Evolutionary conservation across 2,329 filamentous ascomycete species (phyloP).

Genomic region (Alternaria sp.): DNA sequence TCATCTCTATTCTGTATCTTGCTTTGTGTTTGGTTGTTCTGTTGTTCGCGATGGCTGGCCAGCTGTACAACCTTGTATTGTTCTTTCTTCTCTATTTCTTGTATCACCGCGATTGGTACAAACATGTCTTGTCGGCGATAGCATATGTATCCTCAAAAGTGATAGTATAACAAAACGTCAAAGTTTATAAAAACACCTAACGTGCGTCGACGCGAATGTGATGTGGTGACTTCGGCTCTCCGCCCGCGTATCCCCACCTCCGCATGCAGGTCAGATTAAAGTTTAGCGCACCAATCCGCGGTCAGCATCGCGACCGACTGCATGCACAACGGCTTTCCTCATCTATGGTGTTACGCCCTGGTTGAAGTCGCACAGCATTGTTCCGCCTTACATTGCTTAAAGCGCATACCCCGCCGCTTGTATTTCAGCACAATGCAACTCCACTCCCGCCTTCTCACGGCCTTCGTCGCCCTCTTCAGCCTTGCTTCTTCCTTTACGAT

Average conservation of each 20-base stretch:
- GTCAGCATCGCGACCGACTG: neutral
- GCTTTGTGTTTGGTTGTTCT: neutral
- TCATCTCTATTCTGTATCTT: neutral
- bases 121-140: neutral
- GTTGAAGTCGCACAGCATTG: neutral
- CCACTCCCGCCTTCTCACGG: neutral
- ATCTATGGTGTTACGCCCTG: neutral
- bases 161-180: neutral
- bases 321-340: neutral
- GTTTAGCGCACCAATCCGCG: neutral
- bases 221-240: conserved; percentile 14
- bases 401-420: neutral
- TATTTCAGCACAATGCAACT: neutral
- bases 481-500: neutral
- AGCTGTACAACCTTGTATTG: neutral
- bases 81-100: accelerated
- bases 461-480: neutral
- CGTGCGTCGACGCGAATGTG: neutral
- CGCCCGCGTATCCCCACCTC: conserved; percentile 7
- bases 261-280: neutral
- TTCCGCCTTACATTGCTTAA: neutral
- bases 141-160: neutral
- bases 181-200: neutral
- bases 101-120: neutral
- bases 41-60: neutral